Conservation (phyloP, 768 basidiomycete species). For the Leccinum fibrillosum region DNA sequence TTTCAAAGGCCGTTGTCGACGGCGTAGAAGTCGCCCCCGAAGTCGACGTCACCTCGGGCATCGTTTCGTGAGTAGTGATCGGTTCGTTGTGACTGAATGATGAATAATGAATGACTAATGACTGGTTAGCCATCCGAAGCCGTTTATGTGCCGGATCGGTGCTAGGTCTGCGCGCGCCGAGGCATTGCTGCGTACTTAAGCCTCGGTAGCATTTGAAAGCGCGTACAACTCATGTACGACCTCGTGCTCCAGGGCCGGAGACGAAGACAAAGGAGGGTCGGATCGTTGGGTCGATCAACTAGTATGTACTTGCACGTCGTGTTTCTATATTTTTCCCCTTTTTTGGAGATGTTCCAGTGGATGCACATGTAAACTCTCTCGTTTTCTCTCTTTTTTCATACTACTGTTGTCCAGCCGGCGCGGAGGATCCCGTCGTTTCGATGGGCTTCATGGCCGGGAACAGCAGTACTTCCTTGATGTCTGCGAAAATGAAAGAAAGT, state of each 20-base stretch:
- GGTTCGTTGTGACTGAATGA: background rate
- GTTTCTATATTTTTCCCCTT: background rate
- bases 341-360: background rate
- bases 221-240: background rate
- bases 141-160: conserved; percentile 53
- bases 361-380: background rate
- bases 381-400: background rate
- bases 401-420: conserved; percentile 24
- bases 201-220: background rate
- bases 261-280: background rate
- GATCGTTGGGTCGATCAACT: background rate
- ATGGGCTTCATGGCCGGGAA: conserved; percentile 98
- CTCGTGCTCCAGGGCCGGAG: background rate
- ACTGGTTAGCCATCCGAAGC: conserved; percentile 42
- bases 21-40: conserved; percentile 43
- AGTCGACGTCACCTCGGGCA: conserved; percentile 40
- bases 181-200: conserved; percentile 3
- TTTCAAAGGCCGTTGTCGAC: conserved; percentile 40
- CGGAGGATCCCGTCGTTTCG: conserved; percentile 39
- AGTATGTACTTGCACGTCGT: background rate
- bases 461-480: conserved; percentile 94
- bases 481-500: conserved; percentile 35
- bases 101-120: background rate
- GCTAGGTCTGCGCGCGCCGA: conserved; percentile 47
- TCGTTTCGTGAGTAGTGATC: conserved; percentile 37